Percentiles rank a stretch among this genome's conserved stretches.
Conservation (phyloP, 805 yeast species). For the Yarrowia porcina region DNA sequence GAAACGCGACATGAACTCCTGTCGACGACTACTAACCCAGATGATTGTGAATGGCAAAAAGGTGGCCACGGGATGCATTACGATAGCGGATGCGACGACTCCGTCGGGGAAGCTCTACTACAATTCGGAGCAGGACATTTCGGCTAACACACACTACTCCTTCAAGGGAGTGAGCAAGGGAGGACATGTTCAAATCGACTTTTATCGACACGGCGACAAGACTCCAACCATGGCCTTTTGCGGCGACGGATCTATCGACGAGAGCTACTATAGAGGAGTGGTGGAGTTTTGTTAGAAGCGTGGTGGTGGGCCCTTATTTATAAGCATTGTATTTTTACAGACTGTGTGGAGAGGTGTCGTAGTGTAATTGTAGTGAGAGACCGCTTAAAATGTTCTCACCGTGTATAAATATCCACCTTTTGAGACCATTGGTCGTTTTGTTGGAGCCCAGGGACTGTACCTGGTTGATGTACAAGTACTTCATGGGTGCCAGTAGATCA, state of each 20-base stretch:
- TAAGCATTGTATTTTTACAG: slow-evolving; percentile 18
- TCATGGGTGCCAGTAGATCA: too few species aligned
- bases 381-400: background rate
- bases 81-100: slow-evolving; percentile 16
- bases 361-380: background rate
- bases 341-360: background rate
- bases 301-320: background rate
- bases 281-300: slow-evolving; percentile 29
- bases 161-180: slow-evolving; percentile 29
- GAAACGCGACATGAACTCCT: background rate
- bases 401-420: slow-evolving; percentile 11
- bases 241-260: slow-evolving; percentile 24
- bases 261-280: slow-evolving; percentile 29
- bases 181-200: slow-evolving; percentile 28
- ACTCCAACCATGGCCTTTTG: slow-evolving; percentile 28
- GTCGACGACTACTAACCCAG: slow-evolving; percentile 29
- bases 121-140: slow-evolving; percentile 30
- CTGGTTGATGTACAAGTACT: too few species aligned
- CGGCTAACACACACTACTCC: slow-evolving; percentile 29
- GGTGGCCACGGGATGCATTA: slow-evolving; percentile 28
- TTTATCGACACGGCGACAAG: slow-evolving; percentile 27
- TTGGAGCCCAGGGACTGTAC: too few species aligned
- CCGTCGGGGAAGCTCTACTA: slow-evolving; percentile 31
- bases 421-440: background rate
- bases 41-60: slow-evolving; percentile 31